Conservation (phyloP, 306 rosid genomes). For the Vigna trinervia region DNA sequence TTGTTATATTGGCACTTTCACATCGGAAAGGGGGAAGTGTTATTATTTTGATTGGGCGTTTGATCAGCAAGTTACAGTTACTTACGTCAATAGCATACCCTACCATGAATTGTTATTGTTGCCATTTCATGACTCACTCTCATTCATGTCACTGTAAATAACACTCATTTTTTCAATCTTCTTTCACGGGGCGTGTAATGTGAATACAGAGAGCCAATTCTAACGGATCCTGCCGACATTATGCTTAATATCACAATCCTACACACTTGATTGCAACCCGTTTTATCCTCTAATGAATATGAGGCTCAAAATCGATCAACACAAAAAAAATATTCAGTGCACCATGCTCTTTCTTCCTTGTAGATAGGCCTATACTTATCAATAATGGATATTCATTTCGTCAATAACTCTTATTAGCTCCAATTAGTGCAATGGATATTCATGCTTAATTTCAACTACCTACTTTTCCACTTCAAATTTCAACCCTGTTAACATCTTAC, state of each 20-base stretch:
- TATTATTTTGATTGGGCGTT: constrained; percentile 44
- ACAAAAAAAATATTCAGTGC: background rate
- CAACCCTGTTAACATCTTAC: constrained; percentile 1
- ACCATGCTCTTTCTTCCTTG: background rate
- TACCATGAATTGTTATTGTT: constrained; percentile 52
- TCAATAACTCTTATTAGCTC: constrained; percentile 6
- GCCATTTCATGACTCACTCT: constrained; percentile 57
- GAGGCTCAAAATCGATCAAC: constrained; percentile 24
- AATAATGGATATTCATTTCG: too few relatives aligned
- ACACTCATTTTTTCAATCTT: constrained; percentile 21
- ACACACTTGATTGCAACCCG: constrained; percentile 22
- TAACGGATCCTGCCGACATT: constrained; percentile 53
- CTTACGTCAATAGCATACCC: constrained; percentile 56
- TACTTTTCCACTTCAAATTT: constrained; percentile 32
- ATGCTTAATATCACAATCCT: constrained; percentile 22
- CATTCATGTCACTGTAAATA: constrained; percentile 30
- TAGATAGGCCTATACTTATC: background rate
- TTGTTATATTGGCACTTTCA: constrained; percentile 51
- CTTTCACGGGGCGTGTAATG: constrained; percentile 33
- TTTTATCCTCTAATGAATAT: constrained; percentile 18
- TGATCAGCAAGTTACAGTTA: constrained; percentile 36
- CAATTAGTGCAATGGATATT: constrained; percentile 21
- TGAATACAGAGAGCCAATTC: constrained; percentile 34
- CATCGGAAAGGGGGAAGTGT: constrained; percentile 34
- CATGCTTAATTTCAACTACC: constrained; percentile 9